Conservation (phyloP, 75 land plant genomes). For the Cryptomeria japonica region DNA sequence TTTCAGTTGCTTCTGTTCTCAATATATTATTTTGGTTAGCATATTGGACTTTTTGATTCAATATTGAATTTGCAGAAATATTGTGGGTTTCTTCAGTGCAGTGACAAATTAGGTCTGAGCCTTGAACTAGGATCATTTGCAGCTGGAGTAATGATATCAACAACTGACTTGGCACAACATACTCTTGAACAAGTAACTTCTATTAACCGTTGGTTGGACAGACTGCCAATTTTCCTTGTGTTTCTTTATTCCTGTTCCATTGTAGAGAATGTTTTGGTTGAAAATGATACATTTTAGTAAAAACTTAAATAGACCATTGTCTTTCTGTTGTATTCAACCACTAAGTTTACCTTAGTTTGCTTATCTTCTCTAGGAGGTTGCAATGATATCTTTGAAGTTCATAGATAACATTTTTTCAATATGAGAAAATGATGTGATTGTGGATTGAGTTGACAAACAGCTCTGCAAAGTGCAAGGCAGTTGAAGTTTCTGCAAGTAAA, state of each 20-base stretch:
- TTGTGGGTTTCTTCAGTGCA: slow-evolving; percentile 32
- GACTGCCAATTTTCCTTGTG: neutral
- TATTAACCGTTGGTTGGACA: neutral
- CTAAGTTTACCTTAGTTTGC: neutral
- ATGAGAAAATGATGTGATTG: neutral
- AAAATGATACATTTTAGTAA: neutral
- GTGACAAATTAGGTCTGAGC: slow-evolving; percentile 58
- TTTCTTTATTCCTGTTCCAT: neutral
- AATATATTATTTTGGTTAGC: neutral
- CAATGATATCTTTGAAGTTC: neutral
- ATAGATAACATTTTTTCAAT: neutral
- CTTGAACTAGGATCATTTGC: slow-evolving; percentile 61
- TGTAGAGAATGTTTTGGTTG: neutral
- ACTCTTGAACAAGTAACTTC: slow-evolving; percentile 46
- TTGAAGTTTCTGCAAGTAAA: neutral
- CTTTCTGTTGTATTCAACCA: neutral
- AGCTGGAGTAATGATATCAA: slow-evolving; percentile 60
- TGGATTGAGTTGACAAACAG: neutral
- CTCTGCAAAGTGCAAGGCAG: neutral
- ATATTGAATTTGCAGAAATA: neutral
- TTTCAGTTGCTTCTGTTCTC: neutral
- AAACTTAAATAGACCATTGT: neutral
- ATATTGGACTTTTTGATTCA: neutral
- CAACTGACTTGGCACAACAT: slow-evolving; percentile 56
- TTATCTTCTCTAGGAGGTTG: neutral